Evolutionary conservation across 2,329 filamentous ascomycete genomes (phyloP), one percentile per base, ranked within the genome.

Genomic region (Exophiala viscosa): DNA sequence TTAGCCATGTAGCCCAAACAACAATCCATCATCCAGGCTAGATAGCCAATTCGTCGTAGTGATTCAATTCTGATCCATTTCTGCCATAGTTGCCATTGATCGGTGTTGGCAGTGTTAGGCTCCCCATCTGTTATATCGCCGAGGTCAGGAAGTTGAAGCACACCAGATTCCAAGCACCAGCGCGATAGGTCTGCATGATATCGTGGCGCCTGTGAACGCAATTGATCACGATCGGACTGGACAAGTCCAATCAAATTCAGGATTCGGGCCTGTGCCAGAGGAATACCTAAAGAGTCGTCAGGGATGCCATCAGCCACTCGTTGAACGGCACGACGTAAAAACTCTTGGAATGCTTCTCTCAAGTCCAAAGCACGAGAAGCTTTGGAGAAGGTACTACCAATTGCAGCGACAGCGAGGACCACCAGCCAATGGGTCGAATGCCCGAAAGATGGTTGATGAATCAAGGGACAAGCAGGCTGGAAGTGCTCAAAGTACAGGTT

Each of bases 391-490:
- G 70, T 69, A 48, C 70, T 71, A 5, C 73, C 73, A 44, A 74
- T 64, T 40, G 72, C 65, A 28, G 71, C 60, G 38, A 73, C 58
- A 11, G 73, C 69, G 45, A 75, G 57, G 3, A 65, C 62, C 39
- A 73, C 57, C 10, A 74, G 59, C 71, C 72, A 75, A 51, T 74
- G 67, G 28, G 62, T 66, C 43, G 69, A 68, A 3, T 64, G 56
- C 45, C 71, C 58, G 50, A 74, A 71, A 5, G 68, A 69, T 36
- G 68, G 54, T 39, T 60, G 56, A 55, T 74, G 72, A 32, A 73
- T 54, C 23, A 74, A 67, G 5, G 73, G 73, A 44, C 73, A 70
- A 43, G 68, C 66, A 2, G 66, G 58, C 38, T 73, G 69, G 31
- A 73, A 74, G 39, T 67, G 65, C 35, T 66, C 62, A 18, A 72